Percentiles rank a stretch among this genome's conserved stretches.
phyloP scores from a whole-genome alignment of 2,329 filamentous ascomycete species.

The Aspergillus vadensis region DNA sequence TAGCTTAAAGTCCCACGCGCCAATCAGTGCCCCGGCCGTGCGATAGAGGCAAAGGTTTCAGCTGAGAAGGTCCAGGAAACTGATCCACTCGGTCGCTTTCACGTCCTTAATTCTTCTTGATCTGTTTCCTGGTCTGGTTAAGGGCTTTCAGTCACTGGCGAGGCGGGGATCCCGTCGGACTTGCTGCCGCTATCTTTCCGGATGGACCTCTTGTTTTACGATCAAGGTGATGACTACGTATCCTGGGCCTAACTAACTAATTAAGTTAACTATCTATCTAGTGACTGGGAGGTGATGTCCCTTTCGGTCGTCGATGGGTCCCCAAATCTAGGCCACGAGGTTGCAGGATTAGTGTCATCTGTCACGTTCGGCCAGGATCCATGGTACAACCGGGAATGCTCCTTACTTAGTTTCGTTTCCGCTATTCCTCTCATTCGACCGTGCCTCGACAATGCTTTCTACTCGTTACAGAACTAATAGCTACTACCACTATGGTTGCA shows the following conservation, averaged over 20 bases:
- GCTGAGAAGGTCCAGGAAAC: conserved; percentile 13
- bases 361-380: neutral
- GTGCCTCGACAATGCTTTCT: neutral
- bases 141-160: neutral
- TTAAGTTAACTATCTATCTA: neutral
- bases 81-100: neutral
- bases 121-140: too few species aligned
- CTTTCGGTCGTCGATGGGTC: neutral
- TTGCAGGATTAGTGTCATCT: conserved; percentile 3
- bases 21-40: conserved; percentile 3
- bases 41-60: conserved; percentile 13
- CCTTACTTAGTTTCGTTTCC: neutral
- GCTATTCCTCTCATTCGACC: neutral
- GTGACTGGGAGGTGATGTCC: neutral
- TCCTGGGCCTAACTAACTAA: neutral
- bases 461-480: neutral
- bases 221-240: neutral
- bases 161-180: neutral
- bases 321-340: neutral
- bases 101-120: neutral
- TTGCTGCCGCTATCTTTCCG: neutral
- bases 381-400: neutral
- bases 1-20: conserved; percentile 1
- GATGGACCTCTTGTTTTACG: neutral
- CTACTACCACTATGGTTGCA: neutral